Base-by-base conservation (phyloP, 2,329 filamentous ascomycete genomes). In the Xylaria sp. region DNA sequence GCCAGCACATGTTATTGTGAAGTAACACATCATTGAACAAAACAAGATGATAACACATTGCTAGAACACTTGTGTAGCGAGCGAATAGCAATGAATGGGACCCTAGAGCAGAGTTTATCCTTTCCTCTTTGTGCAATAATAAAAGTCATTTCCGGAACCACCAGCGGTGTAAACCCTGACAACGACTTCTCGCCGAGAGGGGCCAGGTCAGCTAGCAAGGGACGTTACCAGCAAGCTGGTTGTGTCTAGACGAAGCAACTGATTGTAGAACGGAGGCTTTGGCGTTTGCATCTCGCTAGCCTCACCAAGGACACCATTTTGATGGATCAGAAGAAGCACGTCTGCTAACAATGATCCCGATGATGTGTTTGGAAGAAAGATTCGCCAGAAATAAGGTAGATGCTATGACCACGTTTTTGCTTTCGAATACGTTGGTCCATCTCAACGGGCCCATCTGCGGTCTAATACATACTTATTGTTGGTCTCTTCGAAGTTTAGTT, bases 401-500 rank as follows among this genome's bases (percentile, higher is more conserved):
- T 59, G 41, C 39, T 43, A 1, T 59, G 39, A 59, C 56, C 39
- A 18, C 56, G 56, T 58, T 58, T 43, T 58, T 58, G 56, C 56
- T 32, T 58, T 58, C 56, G 39, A 58, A 58, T 58, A 58, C 56
- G 23, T 45, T 39, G 43, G 57, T 48, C 43, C 25, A 60, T 60
- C 28, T 53, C 34, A 53, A 61, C 59, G 43, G 46, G 36, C 46
- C 46, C 34, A 61, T 53, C 32, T 53, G 25, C 34, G 53, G 59
- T 53, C 34, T 61, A 60, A 61, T 30, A 34, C n/a, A 53, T 52
- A 43, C 36, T 43, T 45, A 18, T 46, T 56, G 39, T 46, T 63
- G 48, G 46, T 62, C 48, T 62, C 48, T 62, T 62, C 48, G 34
- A 53, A 62, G 34, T 43, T 62, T 25, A 55, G 48, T 59, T 25